phyloP scores from a whole-genome alignment of 2,329 filamentous ascomycete genomes.

The Xylariaceae sp. region DNA sequence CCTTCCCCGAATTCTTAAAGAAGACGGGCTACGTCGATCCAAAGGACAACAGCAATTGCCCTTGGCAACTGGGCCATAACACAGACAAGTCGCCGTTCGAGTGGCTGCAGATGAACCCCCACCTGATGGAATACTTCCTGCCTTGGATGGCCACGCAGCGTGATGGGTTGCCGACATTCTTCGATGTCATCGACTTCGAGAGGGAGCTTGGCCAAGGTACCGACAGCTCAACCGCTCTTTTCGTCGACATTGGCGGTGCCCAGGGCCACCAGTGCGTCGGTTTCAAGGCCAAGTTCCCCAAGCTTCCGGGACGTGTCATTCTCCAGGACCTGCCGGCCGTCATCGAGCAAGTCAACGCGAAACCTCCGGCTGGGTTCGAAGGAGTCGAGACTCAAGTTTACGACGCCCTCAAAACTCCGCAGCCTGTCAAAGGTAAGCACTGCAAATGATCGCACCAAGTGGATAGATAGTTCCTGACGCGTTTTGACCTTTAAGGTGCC shows the following conservation, averaged over 20 bases:
- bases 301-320: conserved; percentile 17
- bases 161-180: conserved; percentile 14
- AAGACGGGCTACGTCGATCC: conserved; percentile 12
- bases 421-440: conserved; percentile 12
- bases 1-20: conserved; percentile 17
- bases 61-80: conserved; percentile 16
- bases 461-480: not conserved
- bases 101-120: conserved; percentile 15
- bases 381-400: conserved; percentile 15
- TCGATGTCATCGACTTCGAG: conserved; percentile 19
- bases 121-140: conserved; percentile 11
- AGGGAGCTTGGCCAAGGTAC: conserved; percentile 10
- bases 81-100: conserved; percentile 9
- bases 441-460: not conserved
- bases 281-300: conserved; percentile 12
- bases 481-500: conserved; percentile 11
- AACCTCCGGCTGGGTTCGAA: conserved; percentile 14
- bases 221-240: conserved; percentile 10
- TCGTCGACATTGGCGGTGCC: conserved; percentile 22
- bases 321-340: conserved; percentile 17
- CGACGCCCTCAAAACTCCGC: conserved; percentile 15
- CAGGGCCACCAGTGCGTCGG: conserved; percentile 18
- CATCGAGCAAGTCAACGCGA: conserved; percentile 9
- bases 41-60: conserved; percentile 4
- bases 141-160: conserved; percentile 17